These are phyloP conservation scores for Jatropha podagrica DNA, from an alignment of 441 rosid species.

Conservation along the genomic window DNA sequence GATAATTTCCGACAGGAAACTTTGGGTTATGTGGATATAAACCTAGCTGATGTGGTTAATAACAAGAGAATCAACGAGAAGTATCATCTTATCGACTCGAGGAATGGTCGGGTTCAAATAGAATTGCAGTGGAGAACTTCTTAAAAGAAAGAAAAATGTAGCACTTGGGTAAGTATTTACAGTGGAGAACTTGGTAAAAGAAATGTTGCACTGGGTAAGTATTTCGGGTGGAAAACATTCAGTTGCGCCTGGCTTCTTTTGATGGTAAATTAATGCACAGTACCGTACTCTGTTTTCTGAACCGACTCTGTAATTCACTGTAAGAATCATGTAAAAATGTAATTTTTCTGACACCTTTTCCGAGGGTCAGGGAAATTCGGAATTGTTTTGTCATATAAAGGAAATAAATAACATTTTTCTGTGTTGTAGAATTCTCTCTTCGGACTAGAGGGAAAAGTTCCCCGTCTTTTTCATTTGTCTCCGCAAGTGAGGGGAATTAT, in stretches of 20 bases:
- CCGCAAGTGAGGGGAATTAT: too few species aligned
- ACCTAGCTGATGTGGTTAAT: conserved; percentile 70
- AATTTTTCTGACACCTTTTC: neutral
- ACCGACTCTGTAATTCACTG: neutral
- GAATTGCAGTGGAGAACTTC: conserved; percentile 89
- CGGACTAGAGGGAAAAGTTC: neutral
- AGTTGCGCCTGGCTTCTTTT: neutral
- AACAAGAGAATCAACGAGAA: conserved; percentile 88
- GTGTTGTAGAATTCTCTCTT: neutral
- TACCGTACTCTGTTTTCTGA: neutral
- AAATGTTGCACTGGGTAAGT: too few species aligned
- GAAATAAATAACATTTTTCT: neutral
- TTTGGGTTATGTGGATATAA: conserved; percentile 69
- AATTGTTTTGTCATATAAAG: neutral
- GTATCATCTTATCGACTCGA: conserved; percentile 90
- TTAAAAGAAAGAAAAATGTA: conserved; percentile 14
- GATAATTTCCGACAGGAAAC: conserved; percentile 50
- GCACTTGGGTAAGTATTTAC: neutral
- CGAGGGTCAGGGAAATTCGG: neutral
- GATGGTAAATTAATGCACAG: neutral
- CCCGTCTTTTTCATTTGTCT: neutral
- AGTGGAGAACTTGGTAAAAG: conserved; percentile 51
- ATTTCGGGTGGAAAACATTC: conserved; percentile 8
- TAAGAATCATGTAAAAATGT: conserved; percentile 12
- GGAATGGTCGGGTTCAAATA: conserved; percentile 74